These are phyloP conservation scores for Eucalyptus marginata DNA, from an alignment of 345 rosid species.

Conservation along the genomic window DNA sequence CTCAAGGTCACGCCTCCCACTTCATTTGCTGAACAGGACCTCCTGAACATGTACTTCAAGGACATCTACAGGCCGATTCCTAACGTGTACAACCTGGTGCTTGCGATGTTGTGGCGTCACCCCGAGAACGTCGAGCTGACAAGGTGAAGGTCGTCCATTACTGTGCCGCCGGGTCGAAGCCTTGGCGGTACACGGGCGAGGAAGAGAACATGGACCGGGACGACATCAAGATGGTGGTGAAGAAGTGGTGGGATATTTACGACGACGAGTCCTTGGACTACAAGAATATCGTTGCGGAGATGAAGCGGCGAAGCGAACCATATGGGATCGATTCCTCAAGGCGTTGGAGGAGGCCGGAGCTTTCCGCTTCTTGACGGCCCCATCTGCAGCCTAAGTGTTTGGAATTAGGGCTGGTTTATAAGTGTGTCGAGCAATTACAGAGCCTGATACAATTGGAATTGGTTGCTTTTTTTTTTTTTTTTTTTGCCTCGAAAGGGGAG, in stretches of 20 bases:
- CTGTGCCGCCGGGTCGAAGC: slow-evolving; percentile 38
- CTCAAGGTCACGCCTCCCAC: slow-evolving; percentile 22
- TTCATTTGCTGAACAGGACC: slow-evolving; percentile 44
- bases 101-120: slow-evolving; percentile 48
- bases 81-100: slow-evolving; percentile 19
- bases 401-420: background rate
- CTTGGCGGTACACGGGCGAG: slow-evolving; percentile 38
- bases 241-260: slow-evolving; percentile 37
- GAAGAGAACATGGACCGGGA: slow-evolving; percentile 33
- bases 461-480: background rate
- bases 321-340: slow-evolving; percentile 2
- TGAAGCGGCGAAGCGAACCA: background rate
- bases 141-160: slow-evolving; percentile 27
- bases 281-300: background rate
- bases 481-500: background rate
- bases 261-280: slow-evolving; percentile 25
- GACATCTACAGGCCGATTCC: slow-evolving; percentile 23
- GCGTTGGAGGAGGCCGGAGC: slow-evolving; percentile 19
- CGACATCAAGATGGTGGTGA: slow-evolving; percentile 22
- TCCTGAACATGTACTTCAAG: slow-evolving; percentile 31
- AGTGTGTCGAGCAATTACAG: background rate
- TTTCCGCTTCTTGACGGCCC: slow-evolving; percentile 5
- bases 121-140: slow-evolving; percentile 21
- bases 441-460: background rate
- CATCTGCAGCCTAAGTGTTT: slow-evolving; percentile 22